A percentile compares a stretch with the other conserved stretches of the same genome.
Evolutionary conservation across 257 asterid species (phyloP).

Genomic region (Osmanthus fragrans): DNA sequence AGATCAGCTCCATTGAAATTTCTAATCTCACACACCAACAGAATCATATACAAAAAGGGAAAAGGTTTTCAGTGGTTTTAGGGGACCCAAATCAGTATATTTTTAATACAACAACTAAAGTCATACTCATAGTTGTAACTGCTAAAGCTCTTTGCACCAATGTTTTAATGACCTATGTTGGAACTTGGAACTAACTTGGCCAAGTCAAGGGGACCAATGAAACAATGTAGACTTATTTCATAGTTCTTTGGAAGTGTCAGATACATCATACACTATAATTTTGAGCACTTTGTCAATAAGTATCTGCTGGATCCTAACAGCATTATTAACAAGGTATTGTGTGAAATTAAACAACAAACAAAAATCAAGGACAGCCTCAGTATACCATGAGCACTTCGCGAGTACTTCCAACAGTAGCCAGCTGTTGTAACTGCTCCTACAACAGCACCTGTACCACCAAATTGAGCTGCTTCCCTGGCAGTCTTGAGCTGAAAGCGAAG

Average conservation of each 20-base stretch:
- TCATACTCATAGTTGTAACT: neutral
- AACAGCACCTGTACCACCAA: conserved; percentile 70
- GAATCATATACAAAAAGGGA: neutral
- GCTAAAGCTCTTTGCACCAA: neutral
- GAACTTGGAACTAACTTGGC: neutral
- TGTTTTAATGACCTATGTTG: neutral
- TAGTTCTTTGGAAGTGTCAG: neutral
- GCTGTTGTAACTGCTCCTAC: conserved; percentile 78
- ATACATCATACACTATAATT: conserved; percentile 1
- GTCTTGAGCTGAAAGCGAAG: conserved; percentile 67
- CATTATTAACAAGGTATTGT: neutral
- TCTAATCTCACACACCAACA: neutral
- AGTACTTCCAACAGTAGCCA: conserved; percentile 76
- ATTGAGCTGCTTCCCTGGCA: conserved; percentile 66
- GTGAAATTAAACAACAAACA: neutral
- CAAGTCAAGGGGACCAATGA: neutral
- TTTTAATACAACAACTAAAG: neutral
- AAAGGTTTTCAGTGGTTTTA: neutral
- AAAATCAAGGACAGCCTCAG: neutral
- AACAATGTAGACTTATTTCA: neutral
- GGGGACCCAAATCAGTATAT: neutral
- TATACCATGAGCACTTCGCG: conserved; percentile 87
- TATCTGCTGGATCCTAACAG: conserved; percentile 3
- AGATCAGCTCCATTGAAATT: neutral
- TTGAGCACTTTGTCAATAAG: neutral